Base-by-base conservation (phyloP, 2,329 filamentous ascomycete genomes). In the Didymella exigua region DNA sequence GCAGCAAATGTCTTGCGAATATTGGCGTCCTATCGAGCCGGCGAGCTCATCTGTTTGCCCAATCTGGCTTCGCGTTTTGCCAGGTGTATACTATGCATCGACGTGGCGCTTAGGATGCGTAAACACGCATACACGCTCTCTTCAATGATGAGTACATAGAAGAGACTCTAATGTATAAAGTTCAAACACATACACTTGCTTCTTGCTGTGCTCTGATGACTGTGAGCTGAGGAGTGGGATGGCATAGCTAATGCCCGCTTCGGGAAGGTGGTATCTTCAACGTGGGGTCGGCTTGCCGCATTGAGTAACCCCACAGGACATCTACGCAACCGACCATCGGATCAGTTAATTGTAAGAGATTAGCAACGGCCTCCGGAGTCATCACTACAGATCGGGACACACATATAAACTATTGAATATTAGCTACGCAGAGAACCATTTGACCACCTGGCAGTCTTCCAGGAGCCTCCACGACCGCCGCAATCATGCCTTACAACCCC, bases 401-500 rank as follows among this genome's bases (percentile, higher is more conserved):
- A n/a, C n/a, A n/a, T n/a, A n/a, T n/a, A n/a, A n/a, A n/a, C n/a
- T n/a, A n/a, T n/a, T n/a, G n/a, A n/a, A n/a, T n/a, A n/a, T n/a
- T n/a, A n/a, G n/a, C n/a, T n/a, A n/a, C n/a, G n/a, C n/a, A n/a
- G n/a, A n/a, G n/a, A n/a, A n/a, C n/a, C n/a, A n/a, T n/a, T n/a
- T n/a, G n/a, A n/a, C n/a, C n/a, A n/a, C n/a, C n/a, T n/a, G n/a
- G n/a, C n/a, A n/a, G n/a, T n/a, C n/a, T n/a, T n/a, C n/a, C n/a
- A n/a, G n/a, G n/a, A n/a, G n/a, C n/a, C n/a, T n/a, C n/a, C 34
- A 47, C 18, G n/a, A 45, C 9, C 27, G 40, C 24, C 37, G 14
- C 52, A 52, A 63, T 7, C 19, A 69, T 68, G 66, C 43, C 61
- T 7, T 80, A 80, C 62, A 42, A 64, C 29, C 78, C 79, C 10